Conservation (phyloP, 106 monocot species). For the Dendrobium huoshanense region DNA sequence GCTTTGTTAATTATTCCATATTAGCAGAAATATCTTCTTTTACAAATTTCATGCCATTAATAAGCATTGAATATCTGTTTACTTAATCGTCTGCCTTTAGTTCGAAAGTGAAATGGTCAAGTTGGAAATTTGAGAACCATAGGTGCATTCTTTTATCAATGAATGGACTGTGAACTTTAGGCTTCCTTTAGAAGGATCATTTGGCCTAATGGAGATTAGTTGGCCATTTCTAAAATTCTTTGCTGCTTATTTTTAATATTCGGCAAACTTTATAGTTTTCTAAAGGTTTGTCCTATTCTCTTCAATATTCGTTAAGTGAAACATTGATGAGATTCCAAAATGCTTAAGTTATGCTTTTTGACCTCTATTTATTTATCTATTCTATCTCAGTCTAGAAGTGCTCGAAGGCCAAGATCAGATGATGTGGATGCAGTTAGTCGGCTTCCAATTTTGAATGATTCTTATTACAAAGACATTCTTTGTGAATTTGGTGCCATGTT, state of each 20-base stretch:
- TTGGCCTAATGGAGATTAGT: too few relatives aligned
- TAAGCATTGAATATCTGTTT: not conserved
- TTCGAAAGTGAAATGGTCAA: not conserved
- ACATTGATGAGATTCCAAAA: not conserved
- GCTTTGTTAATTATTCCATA: not conserved
- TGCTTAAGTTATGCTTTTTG: not conserved
- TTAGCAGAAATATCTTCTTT: not conserved
- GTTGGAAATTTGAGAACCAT: not conserved
- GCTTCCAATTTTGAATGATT: slow-evolving; percentile 61
- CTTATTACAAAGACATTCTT: slow-evolving; percentile 60
- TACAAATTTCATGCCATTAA: not conserved
- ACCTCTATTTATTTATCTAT: not conserved
- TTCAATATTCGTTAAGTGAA: not conserved
- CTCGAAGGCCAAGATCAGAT: slow-evolving; percentile 60
- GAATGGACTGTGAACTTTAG: not conserved
- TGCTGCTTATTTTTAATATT: slow-evolving; percentile 2
- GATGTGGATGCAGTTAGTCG: slow-evolving; percentile 78
- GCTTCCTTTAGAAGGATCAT: too few relatives aligned
- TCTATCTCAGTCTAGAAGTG: slow-evolving; percentile 57
- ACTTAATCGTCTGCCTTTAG: not conserved
- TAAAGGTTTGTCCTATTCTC: not conserved
- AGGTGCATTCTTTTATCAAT: not conserved
- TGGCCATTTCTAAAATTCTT: not conserved
- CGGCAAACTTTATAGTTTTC: not conserved
- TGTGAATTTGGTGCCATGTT: slow-evolving; percentile 90